Conservation (phyloP, 306 rosid genomes). For the Casuarina equisetifolia region DNA sequence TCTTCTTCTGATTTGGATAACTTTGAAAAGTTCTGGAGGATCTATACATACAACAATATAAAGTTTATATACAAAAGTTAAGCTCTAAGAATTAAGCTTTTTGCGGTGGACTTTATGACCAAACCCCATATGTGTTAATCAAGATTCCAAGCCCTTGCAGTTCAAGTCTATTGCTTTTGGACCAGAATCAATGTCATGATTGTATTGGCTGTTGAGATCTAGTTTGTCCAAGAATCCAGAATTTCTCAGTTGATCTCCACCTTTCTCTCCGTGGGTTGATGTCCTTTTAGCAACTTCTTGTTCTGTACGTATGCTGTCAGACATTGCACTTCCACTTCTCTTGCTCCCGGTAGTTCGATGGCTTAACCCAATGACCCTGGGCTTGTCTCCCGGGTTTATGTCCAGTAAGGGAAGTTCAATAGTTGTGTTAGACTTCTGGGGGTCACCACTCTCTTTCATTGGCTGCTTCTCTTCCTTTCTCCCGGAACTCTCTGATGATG, state of each 20-base stretch:
- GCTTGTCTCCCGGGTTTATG: slow-evolving; percentile 32
- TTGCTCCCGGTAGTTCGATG: slow-evolving; percentile 47
- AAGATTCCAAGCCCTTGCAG: slow-evolving; percentile 41
- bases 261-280: slow-evolving; percentile 17
- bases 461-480: slow-evolving; percentile 50
- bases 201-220: slow-evolving; percentile 70
- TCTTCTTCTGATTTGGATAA: slow-evolving; percentile 43
- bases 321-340: slow-evolving; percentile 48
- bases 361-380: slow-evolving; percentile 27
- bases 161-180: slow-evolving; percentile 64
- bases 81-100: slow-evolving; percentile 30
- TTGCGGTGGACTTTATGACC: slow-evolving; percentile 25
- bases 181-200: slow-evolving; percentile 53
- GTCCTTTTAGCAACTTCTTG: slow-evolving; percentile 51
- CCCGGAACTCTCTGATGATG: slow-evolving; percentile 73
- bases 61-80: slow-evolving; percentile 40
- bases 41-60: slow-evolving; percentile 45
- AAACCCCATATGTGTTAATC: slow-evolving; percentile 29
- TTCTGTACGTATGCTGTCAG: slow-evolving; percentile 47
- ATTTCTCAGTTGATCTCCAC: slow-evolving; percentile 41
- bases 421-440: slow-evolving; percentile 28
- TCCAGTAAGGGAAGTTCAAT: slow-evolving; percentile 51
- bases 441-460: slow-evolving; percentile 27
- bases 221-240: slow-evolving; percentile 35
- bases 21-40: slow-evolving; percentile 32